Evolutionary conservation across 163 green algal genomes (phyloP).

Genomic region (Volvox carteri): DNA sequence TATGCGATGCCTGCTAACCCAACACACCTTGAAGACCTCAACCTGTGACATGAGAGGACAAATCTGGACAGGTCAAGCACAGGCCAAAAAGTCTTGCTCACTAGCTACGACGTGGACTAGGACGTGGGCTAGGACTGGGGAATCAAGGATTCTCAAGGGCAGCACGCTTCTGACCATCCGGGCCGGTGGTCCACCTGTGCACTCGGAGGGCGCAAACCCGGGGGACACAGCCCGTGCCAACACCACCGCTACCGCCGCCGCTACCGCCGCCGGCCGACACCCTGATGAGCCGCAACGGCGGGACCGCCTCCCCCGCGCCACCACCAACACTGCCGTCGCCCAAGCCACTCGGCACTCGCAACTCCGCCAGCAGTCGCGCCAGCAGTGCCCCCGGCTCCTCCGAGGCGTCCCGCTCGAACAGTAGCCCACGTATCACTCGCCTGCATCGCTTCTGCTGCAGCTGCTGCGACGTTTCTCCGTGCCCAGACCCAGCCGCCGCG

Average conservation of each 20-base stretch:
- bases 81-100: too few relatives aligned
- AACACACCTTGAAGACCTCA: too few relatives aligned
- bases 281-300: not conserved
- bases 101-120: too few relatives aligned
- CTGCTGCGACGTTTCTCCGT: not conserved
- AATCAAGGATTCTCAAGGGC: too few relatives aligned
- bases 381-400: not conserved
- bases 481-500: not conserved
- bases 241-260: too few relatives aligned
- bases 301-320: not conserved
- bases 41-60: too few relatives aligned
- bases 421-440: not conserved
- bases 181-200: constrained; percentile 13
- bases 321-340: not conserved
- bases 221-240: constrained; percentile 37
- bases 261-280: constrained; percentile 30
- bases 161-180: too few relatives aligned
- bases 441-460: not conserved
- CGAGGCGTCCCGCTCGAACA: constrained; percentile 40
- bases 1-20: too few relatives aligned
- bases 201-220: not conserved
- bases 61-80: too few relatives aligned
- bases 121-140: too few relatives aligned
- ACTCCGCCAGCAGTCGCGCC: not conserved
- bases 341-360: not conserved